Conservation (phyloP, 352 stramenopile genomes). For the Pythium oligandrum region DNA sequence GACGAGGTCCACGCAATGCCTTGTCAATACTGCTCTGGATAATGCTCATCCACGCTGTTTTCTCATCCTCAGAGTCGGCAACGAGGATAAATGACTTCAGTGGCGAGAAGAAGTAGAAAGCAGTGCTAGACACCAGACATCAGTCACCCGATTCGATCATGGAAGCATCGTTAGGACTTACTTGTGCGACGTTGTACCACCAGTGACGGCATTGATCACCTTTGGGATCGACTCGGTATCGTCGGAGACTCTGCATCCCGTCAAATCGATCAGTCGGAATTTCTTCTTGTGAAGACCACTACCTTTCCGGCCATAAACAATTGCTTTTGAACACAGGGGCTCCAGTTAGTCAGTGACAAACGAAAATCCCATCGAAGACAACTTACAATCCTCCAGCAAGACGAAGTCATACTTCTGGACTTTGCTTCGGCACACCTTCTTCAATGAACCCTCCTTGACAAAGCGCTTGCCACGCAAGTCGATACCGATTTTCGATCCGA, state of each 20-base stretch:
- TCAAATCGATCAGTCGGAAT: slow-evolving; percentile 75
- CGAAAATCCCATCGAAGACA: neutral
- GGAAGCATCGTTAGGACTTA: slow-evolving; percentile 15
- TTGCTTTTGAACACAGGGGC: slow-evolving; percentile 21
- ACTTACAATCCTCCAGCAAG: slow-evolving; percentile 76
- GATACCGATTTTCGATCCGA: slow-evolving; percentile 64
- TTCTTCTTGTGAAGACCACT: slow-evolving; percentile 73
- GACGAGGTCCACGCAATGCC: slow-evolving; percentile 43
- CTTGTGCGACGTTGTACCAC: slow-evolving; percentile 49
- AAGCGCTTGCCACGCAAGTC: slow-evolving; percentile 59
- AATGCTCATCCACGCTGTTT: slow-evolving; percentile 47
- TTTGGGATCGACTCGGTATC: slow-evolving; percentile 64
- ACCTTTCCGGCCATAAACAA: slow-evolving; percentile 64
- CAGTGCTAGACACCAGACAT: slow-evolving; percentile 26
- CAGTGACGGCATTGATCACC: slow-evolving; percentile 53
- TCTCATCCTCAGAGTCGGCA: slow-evolving; percentile 57
- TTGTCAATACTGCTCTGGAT: slow-evolving; percentile 65
- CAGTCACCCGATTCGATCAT: neutral
- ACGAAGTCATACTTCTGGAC: slow-evolving; percentile 85
- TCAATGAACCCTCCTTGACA: slow-evolving; percentile 69
- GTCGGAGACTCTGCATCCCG: slow-evolving; percentile 72
- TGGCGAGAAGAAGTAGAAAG: slow-evolving; percentile 83
- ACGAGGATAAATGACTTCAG: slow-evolving; percentile 86
- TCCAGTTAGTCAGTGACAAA: neutral
- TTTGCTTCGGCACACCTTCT: slow-evolving; percentile 84